These are phyloP conservation scores for Globisporangium recalcitrans DNA, from an alignment of 352 stramenopile genomes.

Conservation along the genomic window DNA sequence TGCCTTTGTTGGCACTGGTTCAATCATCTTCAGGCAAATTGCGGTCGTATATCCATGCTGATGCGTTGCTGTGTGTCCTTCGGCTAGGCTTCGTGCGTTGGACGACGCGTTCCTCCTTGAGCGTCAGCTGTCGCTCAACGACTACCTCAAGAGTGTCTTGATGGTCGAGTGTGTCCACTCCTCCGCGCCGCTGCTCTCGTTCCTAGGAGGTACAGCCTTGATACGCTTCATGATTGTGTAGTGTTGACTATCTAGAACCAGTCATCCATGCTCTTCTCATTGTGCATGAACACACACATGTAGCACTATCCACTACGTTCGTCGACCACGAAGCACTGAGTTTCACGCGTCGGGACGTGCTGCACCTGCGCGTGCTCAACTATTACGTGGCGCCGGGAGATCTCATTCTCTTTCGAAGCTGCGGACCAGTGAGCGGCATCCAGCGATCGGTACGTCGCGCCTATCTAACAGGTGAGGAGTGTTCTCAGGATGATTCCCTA, in stretches of 20 bases:
- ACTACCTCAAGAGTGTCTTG: slow-evolving; percentile 42
- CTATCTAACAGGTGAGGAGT: not conserved
- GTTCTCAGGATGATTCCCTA: not conserved
- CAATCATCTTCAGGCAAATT: not conserved
- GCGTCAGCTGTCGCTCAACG: slow-evolving; percentile 31
- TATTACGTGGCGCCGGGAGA: slow-evolving; percentile 49
- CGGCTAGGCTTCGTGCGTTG: slow-evolving; percentile 26
- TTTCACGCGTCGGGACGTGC: slow-evolving; percentile 33
- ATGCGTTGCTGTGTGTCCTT: not conserved
- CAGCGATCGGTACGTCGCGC: slow-evolving; percentile 35
- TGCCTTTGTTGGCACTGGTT: not conserved
- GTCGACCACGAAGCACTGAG: slow-evolving; percentile 27
- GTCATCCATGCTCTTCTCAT: too few relatives aligned
- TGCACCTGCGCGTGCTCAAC: slow-evolving; percentile 55
- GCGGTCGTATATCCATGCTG: not conserved
- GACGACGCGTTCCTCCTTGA: slow-evolving; percentile 36
- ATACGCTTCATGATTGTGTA: too few relatives aligned
- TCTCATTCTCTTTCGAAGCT: slow-evolving; percentile 54
- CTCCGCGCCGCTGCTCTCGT: slow-evolving; percentile 45
- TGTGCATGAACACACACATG: not conserved
- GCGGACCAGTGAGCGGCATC: slow-evolving; percentile 34
- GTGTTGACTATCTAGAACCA: too few relatives aligned
- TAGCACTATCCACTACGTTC: slow-evolving; percentile 29
- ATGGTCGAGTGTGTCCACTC: slow-evolving; percentile 32
- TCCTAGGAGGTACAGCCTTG: slow-evolving; percentile 37